phyloP scores from a whole-genome alignment of 2,329 filamentous ascomycete species.

The Corniculantispora saksenae region DNA sequence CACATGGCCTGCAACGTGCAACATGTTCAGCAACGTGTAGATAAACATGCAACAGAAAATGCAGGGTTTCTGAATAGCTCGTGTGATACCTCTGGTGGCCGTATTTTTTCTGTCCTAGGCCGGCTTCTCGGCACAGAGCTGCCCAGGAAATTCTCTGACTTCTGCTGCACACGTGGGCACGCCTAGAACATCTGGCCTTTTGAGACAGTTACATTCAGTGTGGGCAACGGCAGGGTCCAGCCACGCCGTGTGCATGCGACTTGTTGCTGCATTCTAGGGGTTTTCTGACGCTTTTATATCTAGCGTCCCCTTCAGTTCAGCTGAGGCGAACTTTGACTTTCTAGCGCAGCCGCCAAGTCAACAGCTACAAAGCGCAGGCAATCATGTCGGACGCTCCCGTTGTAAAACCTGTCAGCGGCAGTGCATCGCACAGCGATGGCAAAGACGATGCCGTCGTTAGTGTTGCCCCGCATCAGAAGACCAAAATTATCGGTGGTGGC shows the following conservation, averaged over 20 bases:
- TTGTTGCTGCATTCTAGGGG: background rate
- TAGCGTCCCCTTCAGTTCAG: background rate
- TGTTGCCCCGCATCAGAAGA: background rate
- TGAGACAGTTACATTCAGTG: background rate
- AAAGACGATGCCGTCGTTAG: slow-evolving; percentile 10
- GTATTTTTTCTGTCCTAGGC: background rate
- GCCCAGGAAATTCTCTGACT: background rate
- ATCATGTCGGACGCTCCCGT: background rate
- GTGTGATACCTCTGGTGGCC: background rate
- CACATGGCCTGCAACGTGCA: slow-evolving; percentile 4
- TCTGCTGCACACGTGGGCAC: background rate
- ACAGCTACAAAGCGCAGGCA: background rate
- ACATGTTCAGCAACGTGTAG: background rate
- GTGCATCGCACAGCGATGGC: background rate
- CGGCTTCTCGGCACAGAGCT: background rate
- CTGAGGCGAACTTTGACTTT: background rate
- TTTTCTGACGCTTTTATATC: background rate
- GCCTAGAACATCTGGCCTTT: background rate
- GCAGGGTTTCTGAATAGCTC: background rate
- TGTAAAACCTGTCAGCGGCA: background rate
- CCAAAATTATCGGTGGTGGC: background rate
- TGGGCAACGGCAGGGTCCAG: background rate
- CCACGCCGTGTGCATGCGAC: slow-evolving; percentile 12
- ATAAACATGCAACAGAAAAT: background rate
- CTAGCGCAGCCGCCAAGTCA: background rate